A percentile compares a stretch with the other conserved stretches of the same genome.
phyloP scores from a whole-genome alignment of 2,329 filamentous ascomycete genomes.

The Bipolaris bicolor region DNA sequence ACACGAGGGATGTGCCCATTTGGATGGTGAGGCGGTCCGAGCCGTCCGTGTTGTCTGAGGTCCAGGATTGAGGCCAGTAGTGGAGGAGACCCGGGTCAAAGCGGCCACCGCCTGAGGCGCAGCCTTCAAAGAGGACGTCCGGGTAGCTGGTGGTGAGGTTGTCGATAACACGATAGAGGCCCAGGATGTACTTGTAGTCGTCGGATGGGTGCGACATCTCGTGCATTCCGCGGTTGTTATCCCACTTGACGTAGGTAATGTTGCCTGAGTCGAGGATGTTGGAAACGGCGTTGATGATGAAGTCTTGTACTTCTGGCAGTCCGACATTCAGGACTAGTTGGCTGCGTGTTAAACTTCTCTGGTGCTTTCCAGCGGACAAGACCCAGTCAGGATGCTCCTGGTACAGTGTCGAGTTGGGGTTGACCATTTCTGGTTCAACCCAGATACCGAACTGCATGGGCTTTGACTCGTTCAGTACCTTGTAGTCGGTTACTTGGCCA shows the following conservation, averaged over 20 bases:
- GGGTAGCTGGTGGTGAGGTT: constrained; percentile 65
- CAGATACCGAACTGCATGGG: constrained; percentile 68
- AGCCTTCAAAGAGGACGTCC: constrained; percentile 69
- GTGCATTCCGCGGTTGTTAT: constrained; percentile 70
- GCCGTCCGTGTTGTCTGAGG: constrained; percentile 69
- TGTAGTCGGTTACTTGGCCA: constrained; percentile 56
- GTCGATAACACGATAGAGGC: constrained; percentile 67
- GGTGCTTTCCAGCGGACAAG: constrained; percentile 62
- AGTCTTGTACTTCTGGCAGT: constrained; percentile 67
- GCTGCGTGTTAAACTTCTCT: constrained; percentile 61
- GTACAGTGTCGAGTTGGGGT: constrained; percentile 66
- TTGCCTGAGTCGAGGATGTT: constrained; percentile 60
- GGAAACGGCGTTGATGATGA: constrained; percentile 63
- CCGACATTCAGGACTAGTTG: constrained; percentile 69
- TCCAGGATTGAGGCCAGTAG: constrained; percentile 71
- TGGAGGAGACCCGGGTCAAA: constrained; percentile 69
- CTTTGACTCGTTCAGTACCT: constrained; percentile 54
- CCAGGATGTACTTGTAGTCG: constrained; percentile 67
- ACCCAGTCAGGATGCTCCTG: constrained; percentile 68
- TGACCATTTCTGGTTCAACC: constrained; percentile 74
- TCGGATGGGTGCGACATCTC: constrained; percentile 62
- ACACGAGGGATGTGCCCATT: constrained; percentile 67
- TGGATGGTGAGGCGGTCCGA: constrained; percentile 67
- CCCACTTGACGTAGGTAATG: constrained; percentile 70
- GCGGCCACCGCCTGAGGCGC: constrained; percentile 68